These are phyloP conservation scores for Dactylella cylindrospora DNA, from an alignment of 2,329 filamentous ascomycete species.

Conservation along the genomic window DNA sequence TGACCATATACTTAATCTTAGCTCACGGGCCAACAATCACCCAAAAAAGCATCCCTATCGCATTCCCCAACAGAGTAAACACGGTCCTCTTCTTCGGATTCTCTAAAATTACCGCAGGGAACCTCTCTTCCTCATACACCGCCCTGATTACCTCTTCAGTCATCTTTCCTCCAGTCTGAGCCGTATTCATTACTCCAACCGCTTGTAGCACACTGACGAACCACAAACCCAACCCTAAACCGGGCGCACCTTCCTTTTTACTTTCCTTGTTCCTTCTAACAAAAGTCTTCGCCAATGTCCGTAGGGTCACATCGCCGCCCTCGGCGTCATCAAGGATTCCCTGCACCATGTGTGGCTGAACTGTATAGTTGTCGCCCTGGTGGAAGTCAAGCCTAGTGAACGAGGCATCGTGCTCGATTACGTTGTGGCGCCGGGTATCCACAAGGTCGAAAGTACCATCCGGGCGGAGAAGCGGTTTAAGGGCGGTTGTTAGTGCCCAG, in stretches of 20 bases:
- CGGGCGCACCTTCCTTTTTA: slow-evolving; percentile 46
- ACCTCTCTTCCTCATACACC: slow-evolving; percentile 50
- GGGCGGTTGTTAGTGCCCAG: slow-evolving; percentile 47
- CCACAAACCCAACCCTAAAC: slow-evolving; percentile 48
- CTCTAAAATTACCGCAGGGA: slow-evolving; percentile 50
- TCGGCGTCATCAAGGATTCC: slow-evolving; percentile 50
- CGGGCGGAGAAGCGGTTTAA: slow-evolving; percentile 44
- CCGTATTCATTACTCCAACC: slow-evolving; percentile 48
- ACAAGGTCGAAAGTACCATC: slow-evolving; percentile 51
- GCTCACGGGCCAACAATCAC: slow-evolving; percentile 30
- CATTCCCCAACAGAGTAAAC: slow-evolving; percentile 46
- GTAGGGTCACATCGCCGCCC: slow-evolving; percentile 49
- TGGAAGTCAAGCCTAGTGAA: slow-evolving; percentile 51
- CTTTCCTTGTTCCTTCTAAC: slow-evolving; percentile 49
- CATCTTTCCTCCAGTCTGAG: slow-evolving; percentile 46
- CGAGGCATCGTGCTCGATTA: slow-evolving; percentile 52
- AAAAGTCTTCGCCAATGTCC: slow-evolving; percentile 49
- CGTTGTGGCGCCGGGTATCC: slow-evolving; percentile 50
- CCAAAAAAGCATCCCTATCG: slow-evolving; percentile 44
- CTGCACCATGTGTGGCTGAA: slow-evolving; percentile 50
- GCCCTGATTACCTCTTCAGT: slow-evolving; percentile 47
- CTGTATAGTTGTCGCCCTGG: slow-evolving; percentile 51
- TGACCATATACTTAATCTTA: no score
- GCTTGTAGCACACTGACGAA: slow-evolving; percentile 50
- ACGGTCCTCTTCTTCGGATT: slow-evolving; percentile 47